These are phyloP conservation scores for Globisporangium yorkense DNA, from an alignment of 352 stramenopile genomes.

Conservation along the genomic window DNA sequence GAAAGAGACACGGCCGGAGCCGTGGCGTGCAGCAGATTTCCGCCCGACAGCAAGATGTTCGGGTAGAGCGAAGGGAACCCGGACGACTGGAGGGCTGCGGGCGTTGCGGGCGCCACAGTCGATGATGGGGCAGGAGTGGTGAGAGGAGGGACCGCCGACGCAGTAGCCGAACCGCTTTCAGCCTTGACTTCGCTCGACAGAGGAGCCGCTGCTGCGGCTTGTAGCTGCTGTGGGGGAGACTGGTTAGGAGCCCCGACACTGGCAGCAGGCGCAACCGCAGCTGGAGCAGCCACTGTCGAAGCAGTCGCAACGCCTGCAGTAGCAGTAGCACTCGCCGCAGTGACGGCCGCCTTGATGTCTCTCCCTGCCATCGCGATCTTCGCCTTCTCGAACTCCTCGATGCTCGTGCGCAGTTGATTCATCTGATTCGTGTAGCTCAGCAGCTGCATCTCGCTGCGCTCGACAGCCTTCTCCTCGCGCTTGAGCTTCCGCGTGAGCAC, in stretches of 20 bases:
- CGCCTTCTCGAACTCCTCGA: conserved; percentile 69
- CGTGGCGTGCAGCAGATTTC: not conserved
- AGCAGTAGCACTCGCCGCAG: not conserved
- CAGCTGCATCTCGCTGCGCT: conserved; percentile 68
- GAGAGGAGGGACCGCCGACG: not conserved
- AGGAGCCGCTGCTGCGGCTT: not conserved
- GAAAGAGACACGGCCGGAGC: not conserved
- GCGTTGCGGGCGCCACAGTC: conserved; percentile 5
- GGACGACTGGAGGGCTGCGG: conserved; percentile 18
- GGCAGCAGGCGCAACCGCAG: not conserved
- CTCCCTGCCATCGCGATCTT: conserved; percentile 19
- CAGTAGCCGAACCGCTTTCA: conserved; percentile 7
- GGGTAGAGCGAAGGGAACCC: conserved; percentile 40
- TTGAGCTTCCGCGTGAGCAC: conserved; percentile 73
- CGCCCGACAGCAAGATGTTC: not conserved
- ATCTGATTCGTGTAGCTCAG: conserved; percentile 82
- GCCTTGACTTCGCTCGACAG: not conserved
- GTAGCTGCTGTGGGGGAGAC: not conserved
- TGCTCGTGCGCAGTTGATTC: conserved; percentile 57
- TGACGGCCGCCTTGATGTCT: not conserved
- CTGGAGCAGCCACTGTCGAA: not conserved
- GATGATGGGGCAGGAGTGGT: not conserved
- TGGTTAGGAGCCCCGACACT: conserved; percentile 3
- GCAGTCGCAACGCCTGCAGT: not conserved
- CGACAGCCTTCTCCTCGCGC: conserved; percentile 79